Evolutionary conservation across 192 early-diverging fungal species (phyloP).

Genomic region (Coemansia sp.): DNA sequence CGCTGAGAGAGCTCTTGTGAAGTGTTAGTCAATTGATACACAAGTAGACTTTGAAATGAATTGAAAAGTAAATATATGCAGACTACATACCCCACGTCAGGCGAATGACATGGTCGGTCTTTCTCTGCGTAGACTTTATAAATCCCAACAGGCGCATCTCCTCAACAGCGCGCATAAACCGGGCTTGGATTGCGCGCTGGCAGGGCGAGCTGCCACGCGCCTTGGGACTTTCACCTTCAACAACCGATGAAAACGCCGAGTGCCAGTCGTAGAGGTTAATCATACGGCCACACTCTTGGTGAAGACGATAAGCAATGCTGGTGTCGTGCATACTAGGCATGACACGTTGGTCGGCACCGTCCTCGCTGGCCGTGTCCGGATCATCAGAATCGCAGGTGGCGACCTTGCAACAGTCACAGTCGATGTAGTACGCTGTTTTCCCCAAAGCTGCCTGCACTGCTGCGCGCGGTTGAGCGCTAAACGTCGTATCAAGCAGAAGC

Average conservation of each 20-base stretch:
- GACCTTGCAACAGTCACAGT: constrained; percentile 74
- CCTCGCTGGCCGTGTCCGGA: constrained; percentile 24
- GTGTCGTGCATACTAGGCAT: constrained; percentile 76
- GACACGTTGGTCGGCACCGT: constrained; percentile 50
- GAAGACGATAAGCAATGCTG: constrained; percentile 85
- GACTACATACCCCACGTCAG: constrained; percentile 73
- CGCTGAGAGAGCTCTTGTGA: constrained; percentile 9
- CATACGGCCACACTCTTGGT: constrained; percentile 88
- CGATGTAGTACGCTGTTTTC: constrained; percentile 73
- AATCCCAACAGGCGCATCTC: constrained; percentile 90
- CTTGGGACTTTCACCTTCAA: constrained; percentile 59
- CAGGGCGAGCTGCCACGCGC: neutral
- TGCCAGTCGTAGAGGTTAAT: constrained; percentile 96
- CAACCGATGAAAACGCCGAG: constrained; percentile 75
- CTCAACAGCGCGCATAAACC: constrained; percentile 82
- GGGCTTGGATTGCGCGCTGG: constrained; percentile 68
- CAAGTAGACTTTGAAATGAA: neutral
- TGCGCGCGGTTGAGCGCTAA: constrained; percentile 80
- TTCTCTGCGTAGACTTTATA: constrained; percentile 82
- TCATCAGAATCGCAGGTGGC: neutral
- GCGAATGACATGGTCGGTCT: constrained; percentile 90
- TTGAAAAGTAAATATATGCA: neutral
- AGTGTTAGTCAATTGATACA: neutral
- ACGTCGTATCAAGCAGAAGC: constrained; percentile 74
- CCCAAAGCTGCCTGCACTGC: constrained; percentile 82